Conservation (phyloP, 2,329 filamentous ascomycete species). For the Sordariomycetes sp. region DNA sequence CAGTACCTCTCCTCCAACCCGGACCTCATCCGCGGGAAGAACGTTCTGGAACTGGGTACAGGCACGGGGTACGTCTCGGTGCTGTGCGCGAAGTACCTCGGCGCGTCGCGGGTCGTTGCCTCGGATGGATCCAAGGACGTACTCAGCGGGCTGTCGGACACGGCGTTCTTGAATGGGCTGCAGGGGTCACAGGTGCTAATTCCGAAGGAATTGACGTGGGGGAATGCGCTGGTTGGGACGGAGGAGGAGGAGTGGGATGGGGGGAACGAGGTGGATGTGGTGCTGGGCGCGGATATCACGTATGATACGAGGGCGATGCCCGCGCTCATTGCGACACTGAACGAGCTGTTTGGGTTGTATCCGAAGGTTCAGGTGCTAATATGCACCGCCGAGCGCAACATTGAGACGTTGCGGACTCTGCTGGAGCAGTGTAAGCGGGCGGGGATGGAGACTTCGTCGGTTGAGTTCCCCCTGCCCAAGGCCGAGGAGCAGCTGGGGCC, state of each 20-base stretch:
- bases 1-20: constrained; percentile 46
- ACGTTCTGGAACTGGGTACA: constrained; percentile 59
- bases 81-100: constrained; percentile 55
- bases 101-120: constrained; percentile 44
- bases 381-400: constrained; percentile 58
- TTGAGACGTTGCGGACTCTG: constrained; percentile 54
- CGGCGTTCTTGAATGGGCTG: constrained; percentile 54
- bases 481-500: constrained; percentile 39
- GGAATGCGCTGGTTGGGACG: constrained; percentile 40
- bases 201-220: constrained; percentile 50
- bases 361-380: constrained; percentile 48
- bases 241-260: constrained; percentile 41
- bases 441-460: constrained; percentile 25
- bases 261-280: constrained; percentile 39
- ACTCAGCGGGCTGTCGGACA: constrained; percentile 52
- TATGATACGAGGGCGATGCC: constrained; percentile 56
- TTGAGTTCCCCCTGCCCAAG: constrained; percentile 25
- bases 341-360: constrained; percentile 44
- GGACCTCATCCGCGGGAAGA: constrained; percentile 34
- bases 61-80: constrained; percentile 68
- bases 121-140: constrained; percentile 67
- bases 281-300: constrained; percentile 67
- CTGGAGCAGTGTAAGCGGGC: constrained; percentile 39
- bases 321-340: constrained; percentile 49
- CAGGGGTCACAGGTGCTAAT: constrained; percentile 30